Evolutionary conservation across 2,329 filamentous ascomycete genomes (phyloP).

Genomic region (Venturia oleaginea): DNA sequence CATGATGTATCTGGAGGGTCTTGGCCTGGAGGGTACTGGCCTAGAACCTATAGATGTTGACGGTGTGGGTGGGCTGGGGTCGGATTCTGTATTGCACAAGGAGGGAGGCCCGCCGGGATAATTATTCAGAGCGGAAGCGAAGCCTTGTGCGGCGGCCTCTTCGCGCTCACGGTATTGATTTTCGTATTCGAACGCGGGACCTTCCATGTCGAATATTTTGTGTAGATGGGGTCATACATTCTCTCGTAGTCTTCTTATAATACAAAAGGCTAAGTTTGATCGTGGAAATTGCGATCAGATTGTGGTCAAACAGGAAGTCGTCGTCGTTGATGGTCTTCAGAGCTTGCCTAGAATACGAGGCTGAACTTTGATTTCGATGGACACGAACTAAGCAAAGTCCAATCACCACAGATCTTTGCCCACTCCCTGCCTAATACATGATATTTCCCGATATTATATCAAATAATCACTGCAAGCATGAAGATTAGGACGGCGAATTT

Average conservation of each 20-base stretch:
- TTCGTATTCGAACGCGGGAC: neutral
- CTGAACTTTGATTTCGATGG: neutral
- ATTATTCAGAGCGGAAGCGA: neutral
- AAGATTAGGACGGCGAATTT: no score
- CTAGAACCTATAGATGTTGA: no score
- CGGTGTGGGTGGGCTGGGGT: no score
- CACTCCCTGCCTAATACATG: no score
- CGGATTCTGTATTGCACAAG: no score
- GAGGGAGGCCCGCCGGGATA: no score
- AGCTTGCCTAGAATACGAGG: neutral
- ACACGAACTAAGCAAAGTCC: neutral
- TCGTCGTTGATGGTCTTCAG: neutral
- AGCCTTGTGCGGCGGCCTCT: neutral
- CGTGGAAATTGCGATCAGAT: neutral
- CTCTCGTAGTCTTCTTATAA: neutral
- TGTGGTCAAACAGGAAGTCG: neutral
- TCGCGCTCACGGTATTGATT: neutral
- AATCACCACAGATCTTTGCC: no score
- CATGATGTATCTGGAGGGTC: constrained; percentile 29
- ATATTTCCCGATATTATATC: no score
- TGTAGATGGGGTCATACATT: neutral
- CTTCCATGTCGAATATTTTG: neutral
- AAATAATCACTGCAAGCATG: no score
- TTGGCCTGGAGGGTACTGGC: no score
- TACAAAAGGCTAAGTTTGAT: neutral